Evolutionary conservation across 139 green algal genomes (phyloP), one percentile per base, ranked within the genome.

Genomic region (Astrephomene gubernaculifera): DNA sequence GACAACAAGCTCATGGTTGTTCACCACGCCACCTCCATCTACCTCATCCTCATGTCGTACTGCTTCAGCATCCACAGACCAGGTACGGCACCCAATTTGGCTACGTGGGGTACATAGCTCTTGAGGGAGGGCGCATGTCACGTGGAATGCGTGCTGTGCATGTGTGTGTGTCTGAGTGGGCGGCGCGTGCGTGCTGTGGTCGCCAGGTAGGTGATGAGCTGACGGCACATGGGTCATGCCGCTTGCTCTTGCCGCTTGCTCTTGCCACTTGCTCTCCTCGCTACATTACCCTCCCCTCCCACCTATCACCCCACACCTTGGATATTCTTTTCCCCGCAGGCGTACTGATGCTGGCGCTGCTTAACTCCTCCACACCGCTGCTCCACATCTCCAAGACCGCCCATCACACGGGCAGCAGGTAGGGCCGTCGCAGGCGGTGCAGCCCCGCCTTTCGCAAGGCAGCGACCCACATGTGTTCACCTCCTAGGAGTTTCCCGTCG

Each of bases 341-440:
- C 2, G 69, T 91, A 12, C 31, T 91, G 36, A 25, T 89, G 24
- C 86, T 91, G 63, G 64, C 79, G 4, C 39, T 87, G 36, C 73
- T 91, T 17, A 89, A 89, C 52, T 17, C 79, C 25, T 87, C 79
- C 79, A 89, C 43, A 22, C 88, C 88, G 25, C 44, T 89, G 53
- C 67, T 91, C 45, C 88, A 91, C 44, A 24, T 82, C 27, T 89
- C 88, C n/a, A 91, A 91, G 67, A 68, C 75, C 1, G 83, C 79
- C 2, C 85, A 83, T 63, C 33, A 6, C 6, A 10, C 86, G 24
- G 83, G 81, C 1, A 35, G 7, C 38, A 81, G 36, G 81, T 81
- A 52, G 2, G 68, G 21, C 33, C 7, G 33, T 10, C 35, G 4
- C 35, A 72, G 65, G 36, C 35, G 65, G 12, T 29, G 61, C 9